Evolutionary conservation across 305 asterid genomes (phyloP).

Genomic region (Solanum hybrid): DNA sequence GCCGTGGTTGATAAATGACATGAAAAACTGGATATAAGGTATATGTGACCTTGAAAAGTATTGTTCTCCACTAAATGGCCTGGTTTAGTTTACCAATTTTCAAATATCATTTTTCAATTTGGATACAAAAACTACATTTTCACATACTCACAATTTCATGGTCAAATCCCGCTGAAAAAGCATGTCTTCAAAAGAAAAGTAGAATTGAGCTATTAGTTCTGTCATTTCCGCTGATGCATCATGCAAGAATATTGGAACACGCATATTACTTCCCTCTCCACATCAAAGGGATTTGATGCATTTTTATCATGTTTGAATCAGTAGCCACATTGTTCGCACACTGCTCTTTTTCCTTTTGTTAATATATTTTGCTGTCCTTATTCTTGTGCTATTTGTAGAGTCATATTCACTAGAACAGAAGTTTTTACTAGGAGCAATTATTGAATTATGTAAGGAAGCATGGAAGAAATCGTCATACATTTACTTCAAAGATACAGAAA

Average conservation of each 20-base stretch:
- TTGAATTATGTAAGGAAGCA: not conserved
- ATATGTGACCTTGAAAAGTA: not conserved
- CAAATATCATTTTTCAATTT: not conserved
- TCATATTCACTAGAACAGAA: not conserved
- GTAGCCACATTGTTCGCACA: not conserved
- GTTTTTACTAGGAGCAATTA: not conserved
- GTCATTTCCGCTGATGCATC: not conserved
- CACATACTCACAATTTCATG: not conserved
- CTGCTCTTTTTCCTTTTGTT: slow-evolving; percentile 1
- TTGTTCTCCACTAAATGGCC: not conserved
- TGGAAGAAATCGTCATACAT: not conserved
- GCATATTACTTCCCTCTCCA: not conserved
- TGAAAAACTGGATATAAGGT: not conserved
- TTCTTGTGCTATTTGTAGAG: not conserved
- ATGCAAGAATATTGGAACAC: not conserved
- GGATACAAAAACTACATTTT: not conserved
- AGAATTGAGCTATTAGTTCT: not conserved
- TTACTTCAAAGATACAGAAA: not conserved
- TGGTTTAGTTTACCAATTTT: not conserved
- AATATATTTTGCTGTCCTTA: not conserved
- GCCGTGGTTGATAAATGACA: not conserved
- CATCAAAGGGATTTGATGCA: not conserved
- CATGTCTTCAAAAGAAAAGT: not conserved
- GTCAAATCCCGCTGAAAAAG: not conserved
- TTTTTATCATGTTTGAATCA: not conserved